A percentile compares a stretch with the other conserved stretches of the same genome.
Conservation (phyloP, 129 eudicot species). For the Silybum marianum region DNA sequence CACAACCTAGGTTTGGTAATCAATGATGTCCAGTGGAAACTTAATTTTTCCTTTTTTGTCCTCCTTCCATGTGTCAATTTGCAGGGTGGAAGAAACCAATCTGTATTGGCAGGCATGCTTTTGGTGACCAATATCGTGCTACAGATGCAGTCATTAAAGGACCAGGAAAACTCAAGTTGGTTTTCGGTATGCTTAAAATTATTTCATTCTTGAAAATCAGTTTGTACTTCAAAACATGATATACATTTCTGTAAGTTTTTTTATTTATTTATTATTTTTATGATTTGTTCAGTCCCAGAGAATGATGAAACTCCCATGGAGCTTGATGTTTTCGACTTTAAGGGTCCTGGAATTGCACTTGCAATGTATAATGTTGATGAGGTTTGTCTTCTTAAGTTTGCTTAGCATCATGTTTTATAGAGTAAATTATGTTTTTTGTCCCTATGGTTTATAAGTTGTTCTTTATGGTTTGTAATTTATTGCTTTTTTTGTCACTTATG, state of each 20-base stretch:
- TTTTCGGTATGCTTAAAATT: conserved; percentile 58
- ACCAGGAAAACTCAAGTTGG: conserved; percentile 94
- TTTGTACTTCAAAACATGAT: not conserved
- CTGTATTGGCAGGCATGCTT: conserved; percentile 98
- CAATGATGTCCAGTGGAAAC: conserved; percentile 14
- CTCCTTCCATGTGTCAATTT: not conserved
- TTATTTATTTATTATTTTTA: not conserved
- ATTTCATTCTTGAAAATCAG: not conserved
- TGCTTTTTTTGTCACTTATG: too few species aligned
- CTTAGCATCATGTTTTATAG: not conserved
- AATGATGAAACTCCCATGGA: conserved; percentile 70
- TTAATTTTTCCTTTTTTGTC: not conserved
- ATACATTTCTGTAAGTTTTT: conserved; percentile 6
- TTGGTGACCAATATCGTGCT: conserved; percentile 99
- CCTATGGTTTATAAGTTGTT: too few species aligned
- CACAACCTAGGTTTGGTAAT: conserved; percentile 18
- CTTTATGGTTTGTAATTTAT: too few species aligned
- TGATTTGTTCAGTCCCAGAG: conserved; percentile 65
- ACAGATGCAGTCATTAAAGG: conserved; percentile 77
- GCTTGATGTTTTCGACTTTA: conserved; percentile 81
- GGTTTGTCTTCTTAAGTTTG: conserved; percentile 43
- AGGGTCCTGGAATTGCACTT: conserved; percentile 95
- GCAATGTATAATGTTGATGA: conserved; percentile 96
- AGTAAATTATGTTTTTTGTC: too few species aligned
- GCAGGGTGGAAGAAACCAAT: conserved; percentile 96